Conservation (phyloP, 495 filamentous ascomycete species). For the Bathelium albidoporum region DNA sequence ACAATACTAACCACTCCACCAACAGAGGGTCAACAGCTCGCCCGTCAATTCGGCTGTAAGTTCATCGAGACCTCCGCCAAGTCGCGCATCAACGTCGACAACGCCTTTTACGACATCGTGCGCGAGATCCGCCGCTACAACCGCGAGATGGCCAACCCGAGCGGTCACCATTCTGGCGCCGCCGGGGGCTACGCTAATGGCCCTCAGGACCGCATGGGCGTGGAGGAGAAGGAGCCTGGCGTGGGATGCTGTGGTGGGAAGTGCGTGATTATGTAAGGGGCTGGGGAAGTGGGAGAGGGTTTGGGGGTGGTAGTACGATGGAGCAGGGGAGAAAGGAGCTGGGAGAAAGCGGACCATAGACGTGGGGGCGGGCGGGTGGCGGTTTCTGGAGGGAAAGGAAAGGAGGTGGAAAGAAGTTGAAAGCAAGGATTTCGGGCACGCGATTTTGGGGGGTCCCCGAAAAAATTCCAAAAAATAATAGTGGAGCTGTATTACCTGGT, state of each 20-base stretch:
- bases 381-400: too few relatives aligned
- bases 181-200: conserved; percentile 45
- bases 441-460: too few relatives aligned
- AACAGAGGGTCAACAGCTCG: conserved; percentile 84
- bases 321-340: background rate
- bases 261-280: conserved; percentile 79
- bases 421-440: too few relatives aligned
- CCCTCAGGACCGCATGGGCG: conserved; percentile 62
- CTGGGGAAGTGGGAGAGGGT: background rate
- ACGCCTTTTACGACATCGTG: conserved; percentile 96
- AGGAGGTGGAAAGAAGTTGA: background rate
- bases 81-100: conserved; percentile 94
- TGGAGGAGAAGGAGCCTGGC: conserved; percentile 57
- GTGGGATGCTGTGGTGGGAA: conserved; percentile 65
- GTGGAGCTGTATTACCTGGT: background rate
- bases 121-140: conserved; percentile 96
- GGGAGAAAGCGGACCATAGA: too few relatives aligned
- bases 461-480: background rate
- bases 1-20: background rate
- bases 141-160: conserved; percentile 86
- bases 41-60: conserved; percentile 80
- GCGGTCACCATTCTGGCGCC: conserved; percentile 50
- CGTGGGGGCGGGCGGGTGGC: too few relatives aligned
- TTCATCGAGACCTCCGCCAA: conserved; percentile 99
- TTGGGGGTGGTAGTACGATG: background rate